Evolutionary conservation across 1,284 basidiomycete genomes (phyloP).

Genomic region (Fistulinella cinereoalba): DNA sequence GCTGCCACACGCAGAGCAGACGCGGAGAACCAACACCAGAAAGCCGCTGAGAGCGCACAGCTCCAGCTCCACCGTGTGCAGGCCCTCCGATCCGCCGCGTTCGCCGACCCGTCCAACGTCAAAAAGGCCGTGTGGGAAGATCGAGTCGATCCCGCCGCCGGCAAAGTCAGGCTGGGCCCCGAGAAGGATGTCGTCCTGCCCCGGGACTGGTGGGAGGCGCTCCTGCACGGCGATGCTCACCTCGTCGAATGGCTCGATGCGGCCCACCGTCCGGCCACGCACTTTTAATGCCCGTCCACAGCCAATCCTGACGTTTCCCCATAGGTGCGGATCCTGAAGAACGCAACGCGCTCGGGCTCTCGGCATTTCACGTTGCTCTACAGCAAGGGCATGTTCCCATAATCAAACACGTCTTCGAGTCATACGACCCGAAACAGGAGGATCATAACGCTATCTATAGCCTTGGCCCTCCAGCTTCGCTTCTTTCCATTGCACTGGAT

Average conservation of each 20-base stretch:
- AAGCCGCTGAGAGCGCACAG: constrained; percentile 49
- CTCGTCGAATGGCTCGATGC: constrained; percentile 66
- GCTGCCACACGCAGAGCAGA: constrained; percentile 52
- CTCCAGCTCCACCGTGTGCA: constrained; percentile 50
- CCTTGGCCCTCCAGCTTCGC: constrained; percentile 37
- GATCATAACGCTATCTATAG: constrained; percentile 51
- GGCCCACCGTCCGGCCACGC: constrained; percentile 54
- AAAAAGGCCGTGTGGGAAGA: constrained; percentile 67
- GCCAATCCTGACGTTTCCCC: constrained; percentile 18
- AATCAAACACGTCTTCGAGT: constrained; percentile 55
- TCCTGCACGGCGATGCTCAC: constrained; percentile 60
- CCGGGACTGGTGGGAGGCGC: constrained; percentile 58
- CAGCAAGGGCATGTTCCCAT: constrained; percentile 48
- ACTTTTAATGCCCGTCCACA: constrained; percentile 20
- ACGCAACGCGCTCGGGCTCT: constrained; percentile 52
- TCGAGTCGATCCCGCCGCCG: constrained; percentile 64
- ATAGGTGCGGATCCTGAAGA: constrained; percentile 71
- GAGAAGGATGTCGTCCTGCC: constrained; percentile 49
- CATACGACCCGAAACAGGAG: constrained; percentile 46
- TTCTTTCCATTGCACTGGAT: constrained; percentile 55
- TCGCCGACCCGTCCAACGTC: constrained; percentile 54
- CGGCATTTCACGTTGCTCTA: constrained; percentile 67
- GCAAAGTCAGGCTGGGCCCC: constrained; percentile 59
- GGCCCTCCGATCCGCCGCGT: constrained; percentile 53
- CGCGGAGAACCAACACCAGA: constrained; percentile 48